These are phyloP conservation scores for Zygnema cylindricum DNA, from an alignment of 139 green algal species.

Conservation along the genomic window DNA sequence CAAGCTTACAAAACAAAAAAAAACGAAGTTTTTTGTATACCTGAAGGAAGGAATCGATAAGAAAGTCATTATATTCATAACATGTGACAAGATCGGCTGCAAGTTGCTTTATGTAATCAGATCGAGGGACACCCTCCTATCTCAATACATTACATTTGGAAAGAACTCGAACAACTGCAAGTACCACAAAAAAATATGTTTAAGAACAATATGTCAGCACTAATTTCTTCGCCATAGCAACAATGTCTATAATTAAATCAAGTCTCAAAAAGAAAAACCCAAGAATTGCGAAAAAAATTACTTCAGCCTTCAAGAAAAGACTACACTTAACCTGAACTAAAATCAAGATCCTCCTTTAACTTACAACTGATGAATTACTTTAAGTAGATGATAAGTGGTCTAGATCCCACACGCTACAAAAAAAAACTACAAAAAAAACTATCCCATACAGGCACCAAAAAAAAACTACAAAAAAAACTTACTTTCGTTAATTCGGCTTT, in stretches of 20 bases:
- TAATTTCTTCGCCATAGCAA: background rate
- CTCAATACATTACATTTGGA: constrained; percentile 78
- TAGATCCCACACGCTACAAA: too few species aligned
- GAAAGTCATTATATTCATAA: constrained; percentile 97
- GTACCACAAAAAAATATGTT: constrained; percentile 72
- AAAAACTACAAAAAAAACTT: background rate
- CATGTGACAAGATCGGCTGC: constrained; percentile 85
- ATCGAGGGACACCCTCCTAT: constrained; percentile 64
- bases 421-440: too few species aligned
- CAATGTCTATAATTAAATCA: background rate
- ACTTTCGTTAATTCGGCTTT: constrained; percentile 70
- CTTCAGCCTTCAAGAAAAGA: background rate
- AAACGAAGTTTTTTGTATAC: constrained; percentile 56
- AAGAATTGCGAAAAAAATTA: background rate
- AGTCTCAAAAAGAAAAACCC: background rate
- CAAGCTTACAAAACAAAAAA: constrained; percentile 58
- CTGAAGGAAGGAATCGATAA: constrained; percentile 82
- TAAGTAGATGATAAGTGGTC: too few species aligned
- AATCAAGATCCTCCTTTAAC: background rate
- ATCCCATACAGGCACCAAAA: background rate
- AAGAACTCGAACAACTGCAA: constrained; percentile 75
- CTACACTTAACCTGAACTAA: background rate
- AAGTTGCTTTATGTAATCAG: constrained; percentile 85
- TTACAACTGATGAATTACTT: background rate
- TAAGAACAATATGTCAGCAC: constrained; percentile 76